phyloP scores from a whole-genome alignment of 352 stramenopile genomes.

The Elongisporangium anandrum region DNA sequence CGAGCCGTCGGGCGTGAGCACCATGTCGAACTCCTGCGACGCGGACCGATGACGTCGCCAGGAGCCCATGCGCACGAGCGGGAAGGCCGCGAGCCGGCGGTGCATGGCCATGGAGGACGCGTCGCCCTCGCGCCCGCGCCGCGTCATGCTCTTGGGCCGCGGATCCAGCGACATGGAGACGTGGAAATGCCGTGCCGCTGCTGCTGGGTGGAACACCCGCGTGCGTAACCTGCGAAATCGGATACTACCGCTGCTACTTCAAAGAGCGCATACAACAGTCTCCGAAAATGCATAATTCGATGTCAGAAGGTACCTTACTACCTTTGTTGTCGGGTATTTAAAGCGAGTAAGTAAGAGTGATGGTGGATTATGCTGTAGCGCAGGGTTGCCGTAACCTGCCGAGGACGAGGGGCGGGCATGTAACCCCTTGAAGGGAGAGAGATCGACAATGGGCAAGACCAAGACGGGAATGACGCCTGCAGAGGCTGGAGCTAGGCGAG shows the following conservation, averaged over 20 bases:
- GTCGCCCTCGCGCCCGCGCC: conserved; percentile 24
- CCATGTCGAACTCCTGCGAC: conserved; percentile 56
- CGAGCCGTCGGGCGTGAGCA: conserved; percentile 15
- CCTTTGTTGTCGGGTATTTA: neutral
- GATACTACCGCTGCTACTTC: neutral
- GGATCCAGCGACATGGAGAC: conserved; percentile 6
- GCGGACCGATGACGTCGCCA: conserved; percentile 59
- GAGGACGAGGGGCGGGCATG: too few relatives aligned
- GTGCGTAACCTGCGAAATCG: neutral
- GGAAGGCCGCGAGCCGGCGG: conserved; percentile 32
- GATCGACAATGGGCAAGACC: too few relatives aligned
- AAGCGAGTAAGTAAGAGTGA: too few relatives aligned
- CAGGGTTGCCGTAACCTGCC: too few relatives aligned
- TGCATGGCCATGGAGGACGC: conserved; percentile 23
- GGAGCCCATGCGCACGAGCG: conserved; percentile 55
- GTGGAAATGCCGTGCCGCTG: neutral
- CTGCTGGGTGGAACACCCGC: neutral
- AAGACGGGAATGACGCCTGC: too few relatives aligned
- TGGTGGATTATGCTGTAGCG: too few relatives aligned
- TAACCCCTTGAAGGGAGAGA: too few relatives aligned
- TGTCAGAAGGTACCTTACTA: neutral
- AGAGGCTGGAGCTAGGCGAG: too few relatives aligned
- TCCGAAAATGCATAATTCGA: neutral
- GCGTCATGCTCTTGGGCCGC: conserved; percentile 7
- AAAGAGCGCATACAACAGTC: neutral